phyloP scores from a whole-genome alignment of 2,329 filamentous ascomycete species.

The Cladosporium sp. region DNA sequence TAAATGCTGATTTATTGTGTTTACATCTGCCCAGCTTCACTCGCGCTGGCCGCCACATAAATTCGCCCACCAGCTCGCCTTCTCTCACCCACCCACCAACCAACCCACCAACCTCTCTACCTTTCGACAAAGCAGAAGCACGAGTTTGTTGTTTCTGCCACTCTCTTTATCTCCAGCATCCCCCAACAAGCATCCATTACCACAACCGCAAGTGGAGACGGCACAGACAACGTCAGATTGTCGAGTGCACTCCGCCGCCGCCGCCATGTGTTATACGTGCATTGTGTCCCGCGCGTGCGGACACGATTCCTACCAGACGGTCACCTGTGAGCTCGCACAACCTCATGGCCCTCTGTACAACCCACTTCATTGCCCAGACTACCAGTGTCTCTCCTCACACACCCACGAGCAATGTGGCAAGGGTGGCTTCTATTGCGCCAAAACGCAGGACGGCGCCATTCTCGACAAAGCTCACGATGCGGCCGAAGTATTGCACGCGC shows the following conservation, averaged over 20 bases:
- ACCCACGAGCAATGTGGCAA: constrained; percentile 14
- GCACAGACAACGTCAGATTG: neutral
- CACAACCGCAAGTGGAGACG: neutral
- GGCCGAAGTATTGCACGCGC: neutral
- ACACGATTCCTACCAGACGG: constrained; percentile 16
- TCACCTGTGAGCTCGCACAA: constrained; percentile 11
- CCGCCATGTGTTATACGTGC: constrained; percentile 29
- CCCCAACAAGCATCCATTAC: neutral
- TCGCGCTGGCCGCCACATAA: neutral
- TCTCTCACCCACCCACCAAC: neutral
- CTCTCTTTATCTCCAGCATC: too few species aligned
- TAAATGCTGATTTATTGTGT: too few species aligned
- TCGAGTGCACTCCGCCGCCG: neutral
- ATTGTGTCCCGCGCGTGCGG: constrained; percentile 23
- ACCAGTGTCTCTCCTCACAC: too few species aligned
- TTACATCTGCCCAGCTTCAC: too few species aligned
- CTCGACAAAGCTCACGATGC: constrained; percentile 10
- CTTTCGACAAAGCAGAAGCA: neutral
- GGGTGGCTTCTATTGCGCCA: constrained; percentile 16
- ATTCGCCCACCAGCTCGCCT: too few species aligned
- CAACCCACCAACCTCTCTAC: neutral
- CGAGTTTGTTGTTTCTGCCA: too few species aligned
- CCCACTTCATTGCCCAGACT: constrained; percentile 14
- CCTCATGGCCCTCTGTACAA: constrained; percentile 12
- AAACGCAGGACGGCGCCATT: constrained; percentile 12